Conservation (phyloP, 306 rosid species). For the Quercus suber region DNA sequence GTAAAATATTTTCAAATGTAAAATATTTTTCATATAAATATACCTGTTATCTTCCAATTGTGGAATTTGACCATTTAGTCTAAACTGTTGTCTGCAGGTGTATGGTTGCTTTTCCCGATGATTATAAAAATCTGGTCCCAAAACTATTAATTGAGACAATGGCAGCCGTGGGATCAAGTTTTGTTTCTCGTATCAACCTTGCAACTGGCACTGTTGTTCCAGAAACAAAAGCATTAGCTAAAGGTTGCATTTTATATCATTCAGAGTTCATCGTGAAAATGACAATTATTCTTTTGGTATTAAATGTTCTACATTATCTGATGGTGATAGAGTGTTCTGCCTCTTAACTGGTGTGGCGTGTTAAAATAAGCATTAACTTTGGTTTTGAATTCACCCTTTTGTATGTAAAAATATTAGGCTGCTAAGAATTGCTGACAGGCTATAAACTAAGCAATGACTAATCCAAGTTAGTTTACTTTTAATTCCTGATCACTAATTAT, state of each 20-base stretch:
- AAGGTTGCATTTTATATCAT: slow-evolving; percentile 56
- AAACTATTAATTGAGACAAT: slow-evolving; percentile 81
- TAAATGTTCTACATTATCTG: neutral
- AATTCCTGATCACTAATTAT: too few relatives aligned
- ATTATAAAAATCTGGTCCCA: slow-evolving; percentile 79
- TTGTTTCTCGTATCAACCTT: slow-evolving; percentile 79
- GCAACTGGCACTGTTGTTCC: slow-evolving; percentile 88
- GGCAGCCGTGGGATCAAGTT: slow-evolving; percentile 74
- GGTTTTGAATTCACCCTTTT: neutral
- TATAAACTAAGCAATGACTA: neutral
- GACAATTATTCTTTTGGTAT: neutral
- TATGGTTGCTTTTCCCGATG: slow-evolving; percentile 84
- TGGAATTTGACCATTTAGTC: slow-evolving; percentile 13
- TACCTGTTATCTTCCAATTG: slow-evolving; percentile 1
- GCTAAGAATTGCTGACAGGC: neutral
- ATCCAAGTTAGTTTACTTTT: too few relatives aligned
- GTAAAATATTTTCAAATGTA: too few relatives aligned
- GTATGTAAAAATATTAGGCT: neutral
- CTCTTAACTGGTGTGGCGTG: neutral
- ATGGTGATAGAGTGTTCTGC: neutral
- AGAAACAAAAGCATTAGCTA: slow-evolving; percentile 87
- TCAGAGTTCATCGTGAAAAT: slow-evolving; percentile 2
- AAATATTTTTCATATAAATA: neutral
- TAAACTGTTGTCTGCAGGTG: slow-evolving; percentile 62
- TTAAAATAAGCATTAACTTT: neutral